These are phyloP conservation scores for Fusarium agapanthi DNA, from an alignment of 2,329 filamentous ascomycete genomes.

Conservation along the genomic window DNA sequence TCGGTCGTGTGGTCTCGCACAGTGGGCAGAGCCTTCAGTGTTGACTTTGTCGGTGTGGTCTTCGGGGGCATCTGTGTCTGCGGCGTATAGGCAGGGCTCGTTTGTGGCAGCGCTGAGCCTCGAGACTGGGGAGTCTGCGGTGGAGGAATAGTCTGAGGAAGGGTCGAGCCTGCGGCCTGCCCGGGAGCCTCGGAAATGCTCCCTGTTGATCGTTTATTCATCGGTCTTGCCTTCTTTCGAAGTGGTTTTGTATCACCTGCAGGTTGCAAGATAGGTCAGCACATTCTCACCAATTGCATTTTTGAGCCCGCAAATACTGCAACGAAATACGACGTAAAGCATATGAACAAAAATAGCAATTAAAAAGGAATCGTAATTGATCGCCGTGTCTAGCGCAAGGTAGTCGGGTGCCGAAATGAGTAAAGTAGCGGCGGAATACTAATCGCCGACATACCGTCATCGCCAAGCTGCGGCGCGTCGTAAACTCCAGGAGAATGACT, in stretches of 20 bases:
- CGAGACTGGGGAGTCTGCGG: slow-evolving; percentile 65
- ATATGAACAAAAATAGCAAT: slow-evolving; percentile 44
- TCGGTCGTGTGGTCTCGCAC: slow-evolving; percentile 98
- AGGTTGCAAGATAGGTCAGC: slow-evolving; percentile 45
- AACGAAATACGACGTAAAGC: slow-evolving; percentile 43
- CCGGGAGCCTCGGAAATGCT: slow-evolving; percentile 65
- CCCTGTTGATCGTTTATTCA: slow-evolving; percentile 65
- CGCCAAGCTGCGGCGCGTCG: slow-evolving; percentile 62
- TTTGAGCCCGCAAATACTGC: background rate
- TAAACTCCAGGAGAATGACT: slow-evolving; percentile 78
- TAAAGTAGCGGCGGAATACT: slow-evolving; percentile 49
- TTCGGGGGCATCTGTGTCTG: slow-evolving; percentile 72
- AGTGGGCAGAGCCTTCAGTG: slow-evolving; percentile 93
- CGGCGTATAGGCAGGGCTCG: slow-evolving; percentile 51
- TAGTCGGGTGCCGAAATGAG: slow-evolving; percentile 40
- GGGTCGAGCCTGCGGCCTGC: slow-evolving; percentile 58
- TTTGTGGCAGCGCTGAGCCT: slow-evolving; percentile 56
- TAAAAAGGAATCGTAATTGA: slow-evolving; percentile 21
- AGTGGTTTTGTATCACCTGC: slow-evolving; percentile 59
- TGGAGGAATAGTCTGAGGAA: slow-evolving; percentile 53
- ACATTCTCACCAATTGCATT: background rate
- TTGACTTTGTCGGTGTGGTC: slow-evolving; percentile 80
- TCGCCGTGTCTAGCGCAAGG: slow-evolving; percentile 24
- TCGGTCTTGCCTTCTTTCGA: slow-evolving; percentile 67
- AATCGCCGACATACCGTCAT: slow-evolving; percentile 74